Evolutionary conservation across 176 grass and related monocot species (phyloP).

Genomic region (Carex pumila): DNA sequence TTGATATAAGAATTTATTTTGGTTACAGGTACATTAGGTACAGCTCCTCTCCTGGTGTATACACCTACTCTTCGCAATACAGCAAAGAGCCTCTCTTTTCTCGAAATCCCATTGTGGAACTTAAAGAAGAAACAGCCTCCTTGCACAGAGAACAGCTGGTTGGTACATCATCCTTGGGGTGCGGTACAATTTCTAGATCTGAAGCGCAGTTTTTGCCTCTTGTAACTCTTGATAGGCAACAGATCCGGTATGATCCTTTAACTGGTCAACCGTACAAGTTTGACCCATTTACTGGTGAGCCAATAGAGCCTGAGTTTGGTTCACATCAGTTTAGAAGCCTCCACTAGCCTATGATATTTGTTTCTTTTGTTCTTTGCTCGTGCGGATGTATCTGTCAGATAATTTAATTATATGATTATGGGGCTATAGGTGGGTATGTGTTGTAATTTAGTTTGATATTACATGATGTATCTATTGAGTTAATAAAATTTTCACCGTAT

Average conservation of each 20-base stretch:
- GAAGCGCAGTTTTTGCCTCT: slow-evolving; percentile 24
- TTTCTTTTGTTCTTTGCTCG: not conserved
- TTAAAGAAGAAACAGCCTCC: slow-evolving; percentile 23
- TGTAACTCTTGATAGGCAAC: slow-evolving; percentile 26
- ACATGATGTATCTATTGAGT: not conserved
- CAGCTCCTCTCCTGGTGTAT: slow-evolving; percentile 7
- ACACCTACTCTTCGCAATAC: not conserved
- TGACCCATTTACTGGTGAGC: slow-evolving; percentile 74
- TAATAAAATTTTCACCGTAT: not conserved
- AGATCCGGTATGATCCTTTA: slow-evolving; percentile 72
- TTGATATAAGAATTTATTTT: slow-evolving; percentile 27
- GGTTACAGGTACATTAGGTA: slow-evolving; percentile 45
- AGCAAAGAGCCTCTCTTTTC: slow-evolving; percentile 7
- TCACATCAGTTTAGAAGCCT: slow-evolving; percentile 21
- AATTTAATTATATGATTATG: not conserved
- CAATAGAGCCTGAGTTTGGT: slow-evolving; percentile 32
- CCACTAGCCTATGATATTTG: slow-evolving; percentile 14
- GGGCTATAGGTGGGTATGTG: not conserved
- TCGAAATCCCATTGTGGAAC: slow-evolving; percentile 22
- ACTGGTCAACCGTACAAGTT: slow-evolving; percentile 78
- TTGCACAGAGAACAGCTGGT: slow-evolving; percentile 30
- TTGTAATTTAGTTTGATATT: not conserved
- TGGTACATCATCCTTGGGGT: slow-evolving; percentile 21
- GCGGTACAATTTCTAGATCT: slow-evolving; percentile 7
- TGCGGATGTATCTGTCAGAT: not conserved